Conservation (phyloP, 2,329 filamentous ascomycete genomes). For the Hymenoscyphus scutula region DNA sequence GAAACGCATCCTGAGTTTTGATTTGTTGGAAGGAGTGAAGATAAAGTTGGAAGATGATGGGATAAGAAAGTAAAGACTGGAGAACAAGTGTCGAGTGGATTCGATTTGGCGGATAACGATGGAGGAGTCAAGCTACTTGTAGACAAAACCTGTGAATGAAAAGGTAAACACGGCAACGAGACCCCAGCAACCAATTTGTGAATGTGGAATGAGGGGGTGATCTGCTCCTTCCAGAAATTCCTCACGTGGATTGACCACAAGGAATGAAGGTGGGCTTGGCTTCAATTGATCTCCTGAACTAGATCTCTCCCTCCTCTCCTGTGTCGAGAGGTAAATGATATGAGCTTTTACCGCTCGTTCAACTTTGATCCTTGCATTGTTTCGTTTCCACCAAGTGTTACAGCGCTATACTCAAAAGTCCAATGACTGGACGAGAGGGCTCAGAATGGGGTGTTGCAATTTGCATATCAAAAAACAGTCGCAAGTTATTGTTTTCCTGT, state of each 20-base stretch:
- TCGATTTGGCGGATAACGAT: neutral
- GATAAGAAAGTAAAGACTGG: neutral
- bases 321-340: neutral
- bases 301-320: neutral
- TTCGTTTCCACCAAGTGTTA: neutral
- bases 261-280: neutral
- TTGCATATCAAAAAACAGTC: no score
- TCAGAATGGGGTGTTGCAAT: no score
- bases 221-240: neutral
- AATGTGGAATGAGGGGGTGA: neutral
- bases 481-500: no score
- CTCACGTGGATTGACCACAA: neutral
- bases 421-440: no score
- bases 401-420: no score
- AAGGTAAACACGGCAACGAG: neutral
- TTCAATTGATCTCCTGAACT: neutral
- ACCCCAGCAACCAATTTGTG: neutral
- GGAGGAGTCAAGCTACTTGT: neutral
- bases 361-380: neutral
- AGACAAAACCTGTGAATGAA: neutral
- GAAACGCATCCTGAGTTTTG: slow-evolving; percentile 7
- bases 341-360: neutral
- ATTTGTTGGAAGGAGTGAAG: neutral
- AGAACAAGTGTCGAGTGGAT: neutral
- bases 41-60: neutral